phyloP scores from a whole-genome alignment of 1,284 basidiomycete genomes.

The Peniophora sp. region DNA sequence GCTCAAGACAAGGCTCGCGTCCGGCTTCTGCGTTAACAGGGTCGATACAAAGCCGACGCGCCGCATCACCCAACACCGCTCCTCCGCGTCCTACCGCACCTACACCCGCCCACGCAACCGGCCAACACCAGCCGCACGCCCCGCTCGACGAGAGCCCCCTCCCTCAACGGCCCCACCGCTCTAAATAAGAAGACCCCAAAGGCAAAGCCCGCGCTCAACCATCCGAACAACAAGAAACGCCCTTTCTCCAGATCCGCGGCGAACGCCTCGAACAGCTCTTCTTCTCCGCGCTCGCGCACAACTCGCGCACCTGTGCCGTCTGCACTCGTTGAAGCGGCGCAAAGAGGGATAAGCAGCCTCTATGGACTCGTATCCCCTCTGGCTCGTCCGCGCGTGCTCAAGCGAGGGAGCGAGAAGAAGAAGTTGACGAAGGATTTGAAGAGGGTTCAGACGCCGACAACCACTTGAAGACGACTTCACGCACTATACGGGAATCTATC shows the following conservation, averaged over 20 bases:
- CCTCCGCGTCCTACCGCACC: constrained; percentile 8
- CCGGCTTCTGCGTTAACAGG: too few species aligned
- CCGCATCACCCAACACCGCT: neutral
- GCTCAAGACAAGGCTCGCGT: too few species aligned
- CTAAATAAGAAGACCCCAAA: constrained; percentile 4
- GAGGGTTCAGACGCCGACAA: constrained; percentile 30
- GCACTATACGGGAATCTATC: constrained; percentile 84
- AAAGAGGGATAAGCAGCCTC: constrained; percentile 13
- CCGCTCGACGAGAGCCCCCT: neutral
- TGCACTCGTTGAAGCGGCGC: constrained; percentile 42
- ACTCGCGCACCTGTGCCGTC: constrained; percentile 56
- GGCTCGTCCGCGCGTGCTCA: constrained; percentile 9
- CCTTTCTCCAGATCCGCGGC: constrained; percentile 78
- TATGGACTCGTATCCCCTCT: constrained; percentile 16
- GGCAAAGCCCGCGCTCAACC: constrained; percentile 4
- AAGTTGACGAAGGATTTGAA: constrained; percentile 38
- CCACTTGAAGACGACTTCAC: constrained; percentile 78
- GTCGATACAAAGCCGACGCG: neutral
- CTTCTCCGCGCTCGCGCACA: constrained; percentile 70
- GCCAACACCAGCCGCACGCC: neutral
- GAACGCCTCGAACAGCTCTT: constrained; percentile 70
- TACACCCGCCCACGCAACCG: constrained; percentile 7
- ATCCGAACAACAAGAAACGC: constrained; percentile 24
- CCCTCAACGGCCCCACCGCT: constrained; percentile 3
- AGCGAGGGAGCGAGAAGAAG: constrained; percentile 3